Conservation (phyloP, 2,329 filamentous ascomycete species). For the Acephala macrosclerotiorum region DNA sequence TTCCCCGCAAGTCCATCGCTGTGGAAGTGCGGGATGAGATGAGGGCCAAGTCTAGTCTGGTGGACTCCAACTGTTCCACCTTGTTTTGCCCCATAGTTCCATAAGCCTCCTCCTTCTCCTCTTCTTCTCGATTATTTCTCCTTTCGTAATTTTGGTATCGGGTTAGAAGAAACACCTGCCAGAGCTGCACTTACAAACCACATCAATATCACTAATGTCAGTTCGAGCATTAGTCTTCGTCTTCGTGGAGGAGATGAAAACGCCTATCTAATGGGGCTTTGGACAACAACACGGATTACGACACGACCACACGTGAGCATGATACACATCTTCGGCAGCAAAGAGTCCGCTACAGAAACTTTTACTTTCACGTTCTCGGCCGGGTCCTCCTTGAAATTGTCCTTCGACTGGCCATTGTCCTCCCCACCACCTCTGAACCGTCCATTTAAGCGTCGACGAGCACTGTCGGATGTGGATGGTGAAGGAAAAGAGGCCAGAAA, state of each 20-base stretch:
- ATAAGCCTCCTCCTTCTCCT: slow-evolving; percentile 11
- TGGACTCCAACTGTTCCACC: not conserved
- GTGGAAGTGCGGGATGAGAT: slow-evolving; percentile 29
- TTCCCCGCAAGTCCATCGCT: slow-evolving; percentile 33
- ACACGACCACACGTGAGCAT: slow-evolving; percentile 41
- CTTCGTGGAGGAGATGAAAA: slow-evolving; percentile 45
- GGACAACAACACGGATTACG: not conserved
- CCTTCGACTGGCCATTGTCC: slow-evolving; percentile 44
- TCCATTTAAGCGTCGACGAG: slow-evolving; percentile 43
- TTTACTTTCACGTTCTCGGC: slow-evolving; percentile 49
- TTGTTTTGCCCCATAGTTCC: slow-evolving; percentile 5
- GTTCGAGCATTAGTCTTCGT: slow-evolving; percentile 41
- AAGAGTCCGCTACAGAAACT: slow-evolving; percentile 31
- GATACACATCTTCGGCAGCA: slow-evolving; percentile 38
- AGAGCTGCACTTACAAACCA: slow-evolving; percentile 26
- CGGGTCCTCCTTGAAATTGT: slow-evolving; percentile 44
- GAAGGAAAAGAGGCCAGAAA: slow-evolving; percentile 52
- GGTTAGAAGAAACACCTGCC: slow-evolving; percentile 16
- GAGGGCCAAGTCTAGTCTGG: slow-evolving; percentile 4
- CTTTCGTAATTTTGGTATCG: slow-evolving; percentile 8
- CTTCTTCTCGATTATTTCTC: slow-evolving; percentile 11
- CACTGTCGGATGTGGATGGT: slow-evolving; percentile 45
- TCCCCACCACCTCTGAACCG: slow-evolving; percentile 29
- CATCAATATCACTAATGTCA: slow-evolving; percentile 37
- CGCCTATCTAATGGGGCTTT: slow-evolving; percentile 34